These are phyloP conservation scores for Phialocephala subalpina DNA, from an alignment of 2,329 filamentous ascomycete species.

Conservation along the genomic window DNA sequence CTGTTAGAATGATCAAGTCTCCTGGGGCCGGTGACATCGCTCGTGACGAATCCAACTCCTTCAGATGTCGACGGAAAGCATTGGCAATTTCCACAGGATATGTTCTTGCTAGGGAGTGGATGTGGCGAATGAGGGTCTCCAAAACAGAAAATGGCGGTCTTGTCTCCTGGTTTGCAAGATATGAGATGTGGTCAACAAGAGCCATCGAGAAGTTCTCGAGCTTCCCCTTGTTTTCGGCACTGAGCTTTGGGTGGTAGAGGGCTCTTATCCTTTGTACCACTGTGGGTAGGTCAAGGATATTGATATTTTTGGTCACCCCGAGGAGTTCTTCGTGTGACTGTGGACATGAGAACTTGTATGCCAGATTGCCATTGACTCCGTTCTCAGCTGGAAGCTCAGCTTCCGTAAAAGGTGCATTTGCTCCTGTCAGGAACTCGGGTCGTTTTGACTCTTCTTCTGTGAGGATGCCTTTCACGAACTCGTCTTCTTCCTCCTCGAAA, in stretches of 20 bases:
- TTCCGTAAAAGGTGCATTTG: slow-evolving; percentile 53
- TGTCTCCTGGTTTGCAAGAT: slow-evolving; percentile 51
- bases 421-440: slow-evolving; percentile 56
- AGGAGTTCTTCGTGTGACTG: slow-evolving; percentile 78
- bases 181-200: slow-evolving; percentile 69
- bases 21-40: slow-evolving; percentile 65
- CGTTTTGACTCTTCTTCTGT: slow-evolving; percentile 64
- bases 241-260: slow-evolving; percentile 89
- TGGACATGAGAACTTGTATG: slow-evolving; percentile 89
- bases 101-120: slow-evolving; percentile 90
- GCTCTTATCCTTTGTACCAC: slow-evolving; percentile 91
- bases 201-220: slow-evolving; percentile 72
- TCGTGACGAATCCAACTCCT: slow-evolving; percentile 57
- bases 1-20: slow-evolving; percentile 84
- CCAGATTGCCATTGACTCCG: slow-evolving; percentile 62
- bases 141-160: slow-evolving; percentile 71
- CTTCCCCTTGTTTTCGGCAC: slow-evolving; percentile 84
- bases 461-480: slow-evolving; percentile 76
- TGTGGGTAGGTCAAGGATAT: slow-evolving; percentile 72
- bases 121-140: slow-evolving; percentile 85
- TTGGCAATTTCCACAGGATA: slow-evolving; percentile 81
- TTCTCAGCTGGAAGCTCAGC: slow-evolving; percentile 47
- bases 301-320: slow-evolving; percentile 66
- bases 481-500: slow-evolving; percentile 64
- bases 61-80: slow-evolving; percentile 79